Conservation (phyloP, 2,329 filamentous ascomycete genomes). For the Aspergillus tanneri region DNA sequence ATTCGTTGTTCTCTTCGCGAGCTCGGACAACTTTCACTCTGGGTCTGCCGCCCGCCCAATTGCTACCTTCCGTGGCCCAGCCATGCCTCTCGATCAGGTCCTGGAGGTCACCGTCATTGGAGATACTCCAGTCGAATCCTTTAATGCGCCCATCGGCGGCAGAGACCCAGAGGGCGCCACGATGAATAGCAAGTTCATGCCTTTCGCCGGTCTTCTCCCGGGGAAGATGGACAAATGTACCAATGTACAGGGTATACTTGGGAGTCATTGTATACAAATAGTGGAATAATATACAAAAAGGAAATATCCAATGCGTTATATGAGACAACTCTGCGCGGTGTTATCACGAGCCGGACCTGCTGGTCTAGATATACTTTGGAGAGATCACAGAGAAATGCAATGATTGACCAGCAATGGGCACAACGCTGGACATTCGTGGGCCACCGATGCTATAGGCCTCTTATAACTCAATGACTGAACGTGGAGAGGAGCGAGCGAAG, state of each 20-base stretch:
- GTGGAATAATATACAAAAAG: background rate
- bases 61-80: slow-evolving; percentile 27
- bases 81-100: slow-evolving; percentile 33
- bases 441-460: background rate
- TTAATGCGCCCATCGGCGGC: slow-evolving; percentile 33
- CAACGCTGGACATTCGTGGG: background rate
- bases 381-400: background rate
- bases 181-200: slow-evolving; percentile 53
- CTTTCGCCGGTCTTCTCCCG: slow-evolving; percentile 41
- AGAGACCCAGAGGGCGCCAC: slow-evolving; percentile 47
- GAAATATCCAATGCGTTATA: background rate
- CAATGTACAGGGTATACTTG: slow-evolving; percentile 54
- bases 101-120: slow-evolving; percentile 25
- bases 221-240: slow-evolving; percentile 61
- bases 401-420: background rate
- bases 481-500: background rate
- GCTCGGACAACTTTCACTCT: slow-evolving; percentile 37
- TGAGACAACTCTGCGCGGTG: no score
- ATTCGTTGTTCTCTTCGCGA: slow-evolving; percentile 43
- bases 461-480: background rate
- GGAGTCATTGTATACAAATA: slow-evolving; percentile 15
- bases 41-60: slow-evolving; percentile 11
- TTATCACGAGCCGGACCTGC: background rate
- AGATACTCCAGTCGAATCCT: slow-evolving; percentile 35
- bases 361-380: background rate